Evolutionary conservation across 768 basidiomycete genomes (phyloP), one percentile per base, ranked within the genome.

Genomic region (Holtermanniella nyarrowii): DNA sequence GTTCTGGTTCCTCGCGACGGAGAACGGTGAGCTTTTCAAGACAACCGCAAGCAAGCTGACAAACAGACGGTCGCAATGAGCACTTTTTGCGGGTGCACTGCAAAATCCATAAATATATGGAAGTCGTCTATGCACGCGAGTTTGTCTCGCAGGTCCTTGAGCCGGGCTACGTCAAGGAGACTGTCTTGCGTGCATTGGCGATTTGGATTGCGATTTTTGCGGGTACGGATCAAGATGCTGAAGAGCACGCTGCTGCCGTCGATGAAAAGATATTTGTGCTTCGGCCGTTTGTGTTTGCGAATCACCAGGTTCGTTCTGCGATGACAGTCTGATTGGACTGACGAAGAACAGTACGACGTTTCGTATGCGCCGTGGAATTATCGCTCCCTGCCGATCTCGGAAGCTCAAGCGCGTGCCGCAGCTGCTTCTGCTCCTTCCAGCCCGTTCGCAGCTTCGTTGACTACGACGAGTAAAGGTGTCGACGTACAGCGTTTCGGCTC

Each of bases 271-370:
- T 74, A 47, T 74, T 73, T 54, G 71, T 74, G 37, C 56, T 74
- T 44, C 63, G 72, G 26, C 72, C 74, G 2, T 74, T 68, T 49
- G 74, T 74, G 5, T 74, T 75, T 51, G 74, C 72, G 0, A 72
- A 67, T 25, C 72, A 73, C 55, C 69, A 73, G 54, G 73, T 73
- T 66, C 20, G 24, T 31, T 13, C 13, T 5, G n/a, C 26, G 4
- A 0, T 26, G 27, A 26, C 11, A 7, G 12, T 3, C 14, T 22
- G 12, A 18, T 11, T 39, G 5, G 25, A 13, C 26, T 31, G 23
- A 37, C n/a, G n/a, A 5, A 4, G 3, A 12, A 16, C 47, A 65
- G 63, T 70, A 70, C 52, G 63, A 66, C 18, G 48, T 61, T n/a
- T 58, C 54, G 21, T 60, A 61, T 45, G 69, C 59, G 3, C 66